Base-by-base conservation (phyloP, 805 yeast genomes). In the Hanseniaspora meyeri region DNA sequence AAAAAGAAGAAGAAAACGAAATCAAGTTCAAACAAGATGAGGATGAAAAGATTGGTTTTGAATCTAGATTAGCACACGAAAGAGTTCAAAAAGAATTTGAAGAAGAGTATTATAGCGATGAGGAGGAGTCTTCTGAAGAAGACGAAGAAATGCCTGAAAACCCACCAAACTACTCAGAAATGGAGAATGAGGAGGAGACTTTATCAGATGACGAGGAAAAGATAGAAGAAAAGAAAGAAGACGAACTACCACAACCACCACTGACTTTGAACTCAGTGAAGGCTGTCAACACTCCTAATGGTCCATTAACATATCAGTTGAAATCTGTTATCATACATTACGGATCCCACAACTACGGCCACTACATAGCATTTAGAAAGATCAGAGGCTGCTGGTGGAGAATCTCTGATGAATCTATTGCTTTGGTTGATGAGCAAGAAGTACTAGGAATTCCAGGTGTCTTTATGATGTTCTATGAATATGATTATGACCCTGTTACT, bases 291-390 rank as follows among this genome's bases (percentile, higher is more conserved):
- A 64, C 64, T 9, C 68, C 71, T 6, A 65, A 70, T 58, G 76
- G 80, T 2, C 73, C 76, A 2, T 66, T 84, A 46, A 71, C 76
- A 3, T 91, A 91, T 67, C 76, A 81, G 42, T 74, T 91, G 59
- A 86, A 86, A 65, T 87, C 96, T 0, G 93, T 87, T 1, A 86
- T 91, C 47, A 82, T 91, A 0, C 98, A 91, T 68, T 90, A 84
- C 67, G 98, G 98, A 50, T 85, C 96, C 0, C 97, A 93, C 63
- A 89, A 91, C 63, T 93, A 88, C 66, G 98, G 98, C n/a, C 98
- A 91, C 68, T 91, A 91, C 66, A 86, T 91, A 59, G 88, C 95
- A 43, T 91, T 79, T 71, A 80, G 97, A 64, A 83, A 81, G 64
- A 77, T 72, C 58, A 78, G 95, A 61, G 93, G 90, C 2, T 76